Base-by-base conservation (phyloP, 257 asterid species). In the Solanum chmielewskii region DNA sequence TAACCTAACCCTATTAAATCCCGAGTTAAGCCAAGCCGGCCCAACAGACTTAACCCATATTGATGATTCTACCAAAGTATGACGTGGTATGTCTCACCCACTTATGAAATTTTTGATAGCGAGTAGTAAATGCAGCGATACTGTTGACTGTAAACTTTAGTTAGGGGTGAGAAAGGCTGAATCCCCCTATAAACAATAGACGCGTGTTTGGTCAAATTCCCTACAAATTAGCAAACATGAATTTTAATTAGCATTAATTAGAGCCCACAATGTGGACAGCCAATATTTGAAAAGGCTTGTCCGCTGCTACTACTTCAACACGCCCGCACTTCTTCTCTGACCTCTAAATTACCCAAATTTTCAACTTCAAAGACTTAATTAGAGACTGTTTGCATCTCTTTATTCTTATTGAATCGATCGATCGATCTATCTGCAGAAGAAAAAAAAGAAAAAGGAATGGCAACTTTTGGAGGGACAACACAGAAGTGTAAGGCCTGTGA, bases 401-500 rank as follows among this genome's bases (percentile, higher is more conserved):
- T 16, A 12, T 29, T 80, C 6, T 16, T 27, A 27, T 18, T 47
- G 29, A 15, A 18, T 73, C 80, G 6, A 33, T 73, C 80, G 23
- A 31, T 71, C 2, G 3, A 16, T 23, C 33, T 1, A 4, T 73
- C 77, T 62, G 82, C 71, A 29, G 44, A 29, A 44, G 52, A 73
- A 42, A 35, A 35, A 71, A 73, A 42, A 33, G 0, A 71, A 14
- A 10, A 44, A 21, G 39, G 29, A 3, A 89, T 88, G 91, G 91
- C 91, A 73, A 85, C 83, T 73, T 89, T 70, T 86, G 88, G 47
- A 80, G 91, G 91, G 80, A 89, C 91, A n/a, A 87, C 90, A 31
- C 90, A 87, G 52, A 89, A 89, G 88, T 89, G 91, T 75, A 85
- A 85, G 83, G 87, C 90, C 20, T 89, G 91, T 89, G 88, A 89